phyloP scores from a whole-genome alignment of 2,329 filamentous ascomycete genomes.

The Amylocarpus encephaloides region DNA sequence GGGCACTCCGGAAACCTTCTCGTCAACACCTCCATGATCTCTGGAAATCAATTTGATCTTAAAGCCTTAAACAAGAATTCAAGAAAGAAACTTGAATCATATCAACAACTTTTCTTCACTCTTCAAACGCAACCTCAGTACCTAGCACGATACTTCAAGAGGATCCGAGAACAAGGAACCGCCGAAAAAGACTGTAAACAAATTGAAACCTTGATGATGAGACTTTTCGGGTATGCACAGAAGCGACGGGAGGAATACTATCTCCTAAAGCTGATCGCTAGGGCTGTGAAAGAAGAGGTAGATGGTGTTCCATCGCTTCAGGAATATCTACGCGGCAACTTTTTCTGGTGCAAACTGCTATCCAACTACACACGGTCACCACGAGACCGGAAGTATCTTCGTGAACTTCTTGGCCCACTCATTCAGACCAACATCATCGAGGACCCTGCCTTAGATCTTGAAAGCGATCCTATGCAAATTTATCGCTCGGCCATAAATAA shows the following conservation, averaged over 20 bases:
- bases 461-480: conserved; percentile 96
- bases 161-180: conserved; percentile 74
- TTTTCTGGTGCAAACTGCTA: conserved; percentile 87
- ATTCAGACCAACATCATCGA: conserved; percentile 91
- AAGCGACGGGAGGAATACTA: conserved; percentile 97
- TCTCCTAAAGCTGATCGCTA: conserved; percentile 77
- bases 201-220: conserved; percentile 91
- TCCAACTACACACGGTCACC: conserved; percentile 85
- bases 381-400: conserved; percentile 84
- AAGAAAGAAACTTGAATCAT: conserved; percentile 88
- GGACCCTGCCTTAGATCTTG: conserved; percentile 81
- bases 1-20: conserved; percentile 80
- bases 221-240: conserved; percentile 92
- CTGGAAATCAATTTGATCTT: conserved; percentile 87
- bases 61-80: conserved; percentile 98
- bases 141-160: conserved; percentile 78
- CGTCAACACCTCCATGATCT: conserved; percentile 81
- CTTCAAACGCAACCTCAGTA: conserved; percentile 96
- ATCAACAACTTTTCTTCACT: conserved; percentile 96
- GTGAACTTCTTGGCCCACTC: conserved; percentile 76
- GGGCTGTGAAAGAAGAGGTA: conserved; percentile 80
- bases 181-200: conserved; percentile 89
- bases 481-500: conserved; percentile 95
- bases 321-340: conserved; percentile 83
- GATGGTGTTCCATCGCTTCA: conserved; percentile 66